These are phyloP conservation scores for Penicillium frequentans DNA, from an alignment of 2,329 filamentous ascomycete species.

Conservation along the genomic window DNA sequence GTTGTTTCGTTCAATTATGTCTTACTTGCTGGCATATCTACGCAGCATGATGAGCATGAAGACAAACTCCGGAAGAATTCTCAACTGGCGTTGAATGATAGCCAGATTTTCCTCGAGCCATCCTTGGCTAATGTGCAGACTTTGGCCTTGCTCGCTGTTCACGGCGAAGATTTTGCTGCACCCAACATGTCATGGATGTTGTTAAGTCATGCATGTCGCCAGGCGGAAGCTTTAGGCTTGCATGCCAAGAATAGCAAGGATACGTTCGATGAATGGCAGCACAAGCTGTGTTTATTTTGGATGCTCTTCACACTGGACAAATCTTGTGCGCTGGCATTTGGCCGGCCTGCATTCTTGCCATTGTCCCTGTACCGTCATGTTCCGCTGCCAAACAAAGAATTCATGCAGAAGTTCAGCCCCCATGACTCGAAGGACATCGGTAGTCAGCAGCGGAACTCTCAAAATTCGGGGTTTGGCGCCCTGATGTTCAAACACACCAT, in stretches of 20 bases:
- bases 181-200: conserved; percentile 18
- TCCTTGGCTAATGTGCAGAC: conserved; percentile 9
- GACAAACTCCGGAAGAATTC: conserved; percentile 4
- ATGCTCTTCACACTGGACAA: conserved; percentile 14
- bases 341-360: conserved; percentile 12
- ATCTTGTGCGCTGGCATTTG: conserved; percentile 17
- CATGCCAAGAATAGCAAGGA: not conserved
- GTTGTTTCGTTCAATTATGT: conserved; percentile 16
- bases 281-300: conserved; percentile 15
- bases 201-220: conserved; percentile 14
- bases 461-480: not conserved
- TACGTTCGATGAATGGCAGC: not conserved
- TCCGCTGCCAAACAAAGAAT: not conserved
- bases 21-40: conserved; percentile 5
- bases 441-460: not conserved
- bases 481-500: not conserved
- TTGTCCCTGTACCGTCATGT: conserved; percentile 6
- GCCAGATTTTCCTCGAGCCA: conserved; percentile 15
- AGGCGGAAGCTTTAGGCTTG: conserved; percentile 13
- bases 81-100: conserved; percentile 12
- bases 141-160: conserved; percentile 8
- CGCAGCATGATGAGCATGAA: not conserved
- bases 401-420: not conserved
- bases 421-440: not conserved
- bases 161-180: conserved; percentile 16